Base-by-base conservation (phyloP, 2,329 filamentous ascomycete species). In the Fusarium euwallaceae region DNA sequence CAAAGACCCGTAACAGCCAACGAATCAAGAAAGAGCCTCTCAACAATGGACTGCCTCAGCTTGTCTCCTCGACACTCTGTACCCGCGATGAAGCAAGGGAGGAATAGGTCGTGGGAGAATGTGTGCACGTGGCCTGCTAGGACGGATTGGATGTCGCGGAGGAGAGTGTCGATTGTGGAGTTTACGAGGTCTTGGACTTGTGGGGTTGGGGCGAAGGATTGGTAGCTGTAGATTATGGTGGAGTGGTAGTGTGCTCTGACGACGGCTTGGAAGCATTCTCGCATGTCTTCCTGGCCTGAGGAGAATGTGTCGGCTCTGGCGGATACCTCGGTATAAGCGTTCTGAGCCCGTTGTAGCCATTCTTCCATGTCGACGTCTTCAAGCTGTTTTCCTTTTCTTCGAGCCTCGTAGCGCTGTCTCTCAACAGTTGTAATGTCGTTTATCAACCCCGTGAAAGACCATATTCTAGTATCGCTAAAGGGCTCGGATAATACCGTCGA, bases 221-320 rank as follows among this genome's bases (percentile, higher is more conserved):
- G 73, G 24, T 74, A 76, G 48, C 69, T 70, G 55, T 77, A 77
- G 17, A 77, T 67, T 1, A 77, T 64, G 10, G 62, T 72, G 12
- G 75, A 69, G 41, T 72, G 62, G 37, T 74, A 74, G n/a, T 77
- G 69, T 9, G 72, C 69, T 4, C 67, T 66, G 3, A 72, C 59
- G 3, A 76, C 61, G 1, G 69, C 69, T 8, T 76, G 56, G n/a
- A 77, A 74, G 34, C 53, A 68, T 6, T 60, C 32, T n/a, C 66
- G 66, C 22, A 69, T 36, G 1, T 37, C 63, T 4, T 53, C 53
- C 7, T 70, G 37, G 20, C 41, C 43, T 17, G 29, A 11, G 4
- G 48, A 53, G 22, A 53, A 29, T 20, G 62, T 34, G 2, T 12
- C 24, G 4, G 48, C 51, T n/a, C 17, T 24, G 10, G 27, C n/a